These are phyloP conservation scores for Hirschioporus abietinus DNA, from an alignment of 768 basidiomycete species.

Conservation along the genomic window DNA sequence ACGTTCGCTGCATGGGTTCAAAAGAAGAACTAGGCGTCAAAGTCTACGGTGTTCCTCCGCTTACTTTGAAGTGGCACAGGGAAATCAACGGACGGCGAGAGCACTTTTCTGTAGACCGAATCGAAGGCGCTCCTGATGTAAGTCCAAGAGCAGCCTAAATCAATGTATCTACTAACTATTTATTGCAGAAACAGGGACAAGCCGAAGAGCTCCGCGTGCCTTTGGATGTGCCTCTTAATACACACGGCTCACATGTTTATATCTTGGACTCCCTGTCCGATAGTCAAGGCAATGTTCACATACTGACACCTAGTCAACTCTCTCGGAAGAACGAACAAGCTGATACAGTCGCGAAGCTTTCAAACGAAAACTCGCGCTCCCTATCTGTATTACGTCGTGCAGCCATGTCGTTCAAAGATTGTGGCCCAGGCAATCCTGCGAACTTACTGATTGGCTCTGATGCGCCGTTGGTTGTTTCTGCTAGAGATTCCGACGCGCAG, in stretches of 20 bases:
- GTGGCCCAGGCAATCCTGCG: conserved; percentile 63
- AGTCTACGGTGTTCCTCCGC: conserved; percentile 68
- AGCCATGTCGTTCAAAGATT: conserved; percentile 64
- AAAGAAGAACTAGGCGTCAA: conserved; percentile 55
- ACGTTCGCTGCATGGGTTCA: conserved; percentile 61
- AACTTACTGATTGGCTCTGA: conserved; percentile 70
- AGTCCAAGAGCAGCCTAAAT: not conserved
- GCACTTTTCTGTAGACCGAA: conserved; percentile 77
- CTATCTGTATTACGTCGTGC: conserved; percentile 70
- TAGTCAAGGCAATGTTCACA: conserved; percentile 57
- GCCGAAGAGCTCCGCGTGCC: conserved; percentile 63
- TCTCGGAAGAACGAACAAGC: not conserved
- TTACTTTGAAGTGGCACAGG: conserved; percentile 73
- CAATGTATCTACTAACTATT: not conserved
- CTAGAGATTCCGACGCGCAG: conserved; percentile 50
- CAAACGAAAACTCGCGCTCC: conserved; percentile 44
- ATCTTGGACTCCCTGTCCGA: conserved; percentile 81
- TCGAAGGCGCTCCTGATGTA: conserved; percentile 51
- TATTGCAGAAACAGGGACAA: conserved; percentile 17
- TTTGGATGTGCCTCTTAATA: conserved; percentile 55
- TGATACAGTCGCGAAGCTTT: not conserved
- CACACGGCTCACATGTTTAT: conserved; percentile 65
- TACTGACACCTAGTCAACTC: not conserved
- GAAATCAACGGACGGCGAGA: conserved; percentile 63
- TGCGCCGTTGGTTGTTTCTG: conserved; percentile 46